Base-by-base conservation (phyloP, 352 stramenopile genomes). In the Globisporangium perplexum region DNA sequence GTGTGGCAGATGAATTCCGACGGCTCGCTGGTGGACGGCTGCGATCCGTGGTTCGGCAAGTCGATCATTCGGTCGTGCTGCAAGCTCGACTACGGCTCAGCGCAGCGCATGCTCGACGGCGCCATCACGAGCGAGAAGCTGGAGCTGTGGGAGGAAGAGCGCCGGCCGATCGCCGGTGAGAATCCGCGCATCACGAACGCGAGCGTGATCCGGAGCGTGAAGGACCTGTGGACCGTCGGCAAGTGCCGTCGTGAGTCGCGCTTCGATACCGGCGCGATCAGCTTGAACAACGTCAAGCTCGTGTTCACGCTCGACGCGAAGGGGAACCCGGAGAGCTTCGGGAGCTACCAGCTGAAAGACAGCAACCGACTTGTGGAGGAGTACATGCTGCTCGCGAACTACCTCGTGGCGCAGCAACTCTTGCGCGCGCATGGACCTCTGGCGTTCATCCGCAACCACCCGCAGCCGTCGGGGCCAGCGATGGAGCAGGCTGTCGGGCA, bases 371-470 rank as follows among this genome's bases (percentile, higher is more conserved):
- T 98, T 11, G 86, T 98, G 8, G 96, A 99, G 71, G 97, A 99
- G 69, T 99, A 97, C 73, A 99, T 99, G 96, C 76, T 99, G 6
- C 62, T 99, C 28, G 97, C 97, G 6, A 99, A 99, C 63, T 99
- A 96, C 59, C 69, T 98, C 14, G 96, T 99, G 18, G 97, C 97
- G 18, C 88, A 98, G 60, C 82, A 97, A 26, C 72, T 99, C 14
- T 86, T 98, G 41, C 87, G 88, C 22, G 76, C 92, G 23, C 79
- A 93, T 24, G 83, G 83, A 0, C 73, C 80, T n/a, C 50, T 89
- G 22, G 93, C 95, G 5, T 87, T 98, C 31, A 65, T 99, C 4
- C 84, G 96, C 33, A 71, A 91, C 57, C 95, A 98, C 51, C 71
- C 78, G 2, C 65, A 77, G 35, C 96, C 93, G 0, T 68, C 96